Evolutionary conservation across 2,329 filamentous ascomycete species (phyloP).

Genomic region (Sclerotinia nivalis): DNA sequence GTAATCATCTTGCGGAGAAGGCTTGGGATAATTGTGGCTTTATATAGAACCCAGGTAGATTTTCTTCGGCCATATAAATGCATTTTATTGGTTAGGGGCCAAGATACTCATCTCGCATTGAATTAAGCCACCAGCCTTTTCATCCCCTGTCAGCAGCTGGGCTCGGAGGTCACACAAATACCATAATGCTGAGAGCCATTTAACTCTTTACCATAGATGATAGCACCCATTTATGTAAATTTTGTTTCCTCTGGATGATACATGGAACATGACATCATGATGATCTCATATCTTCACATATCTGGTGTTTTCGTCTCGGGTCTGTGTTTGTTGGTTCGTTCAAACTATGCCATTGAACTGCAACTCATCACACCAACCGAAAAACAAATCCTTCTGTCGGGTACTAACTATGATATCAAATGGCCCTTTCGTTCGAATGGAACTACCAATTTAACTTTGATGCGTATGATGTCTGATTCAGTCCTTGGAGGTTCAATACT

Average conservation of each 20-base stretch:
- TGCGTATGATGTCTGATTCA: conserved; percentile 1
- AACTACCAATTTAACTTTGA: conserved; percentile 8
- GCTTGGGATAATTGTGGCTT: background rate
- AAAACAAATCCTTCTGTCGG: conserved; percentile 14
- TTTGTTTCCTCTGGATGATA: background rate
- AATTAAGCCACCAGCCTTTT: background rate
- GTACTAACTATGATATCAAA: background rate
- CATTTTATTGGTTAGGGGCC: background rate
- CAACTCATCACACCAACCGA: conserved; percentile 5
- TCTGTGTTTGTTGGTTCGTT: background rate
- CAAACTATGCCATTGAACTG: background rate
- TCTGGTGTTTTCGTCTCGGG: background rate
- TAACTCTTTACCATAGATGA: background rate
- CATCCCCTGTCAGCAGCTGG: background rate
- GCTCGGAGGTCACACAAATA: background rate
- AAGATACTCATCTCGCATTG: background rate
- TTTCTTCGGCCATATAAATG: background rate
- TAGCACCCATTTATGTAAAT: background rate
- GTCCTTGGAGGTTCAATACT: background rate
- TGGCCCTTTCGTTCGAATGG: background rate
- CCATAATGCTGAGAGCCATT: background rate
- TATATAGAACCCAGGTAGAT: background rate
- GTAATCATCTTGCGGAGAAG: background rate
- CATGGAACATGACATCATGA: background rate
- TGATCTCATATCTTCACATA: background rate